Evolutionary conservation across 2,329 filamentous ascomycete genomes (phyloP).

Genomic region (Chaetomium globosum): DNA sequence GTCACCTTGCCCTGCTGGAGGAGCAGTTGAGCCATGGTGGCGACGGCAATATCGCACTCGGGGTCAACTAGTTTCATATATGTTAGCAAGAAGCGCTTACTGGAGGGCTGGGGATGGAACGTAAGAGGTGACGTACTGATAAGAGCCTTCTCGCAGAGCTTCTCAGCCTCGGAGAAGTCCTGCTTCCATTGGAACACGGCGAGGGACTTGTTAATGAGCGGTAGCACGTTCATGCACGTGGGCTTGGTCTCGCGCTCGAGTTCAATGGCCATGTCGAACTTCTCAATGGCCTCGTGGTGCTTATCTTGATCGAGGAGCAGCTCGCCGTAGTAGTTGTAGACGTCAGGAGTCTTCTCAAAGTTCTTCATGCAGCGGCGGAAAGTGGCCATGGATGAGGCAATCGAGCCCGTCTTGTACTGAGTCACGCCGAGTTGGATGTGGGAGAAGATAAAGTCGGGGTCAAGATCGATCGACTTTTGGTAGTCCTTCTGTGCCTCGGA

Average conservation of each 20-base stretch:
- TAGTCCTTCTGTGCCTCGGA: constrained; percentile 95
- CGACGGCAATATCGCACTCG: constrained; percentile 97
- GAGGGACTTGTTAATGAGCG: constrained; percentile 97
- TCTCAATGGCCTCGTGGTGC: constrained; percentile 91
- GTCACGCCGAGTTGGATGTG: constrained; percentile 99
- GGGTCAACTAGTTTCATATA: constrained; percentile 73
- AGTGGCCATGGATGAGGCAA: constrained; percentile 97
- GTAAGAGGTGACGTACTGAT: constrained; percentile 69
- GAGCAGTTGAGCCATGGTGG: constrained; percentile 96
- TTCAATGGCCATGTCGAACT: constrained; percentile 97
- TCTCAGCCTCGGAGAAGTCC: constrained; percentile 91
- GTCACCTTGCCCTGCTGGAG: constrained; percentile 97
- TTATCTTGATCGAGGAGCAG: constrained; percentile 95
- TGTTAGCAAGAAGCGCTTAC: constrained; percentile 17
- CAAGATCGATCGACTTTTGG: constrained; percentile 97
- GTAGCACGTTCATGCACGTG: constrained; percentile 94
- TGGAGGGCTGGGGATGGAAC: background rate
- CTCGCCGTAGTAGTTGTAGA: constrained; percentile 99
- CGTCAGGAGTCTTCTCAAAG: constrained; percentile 93
- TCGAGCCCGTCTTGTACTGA: constrained; percentile 99
- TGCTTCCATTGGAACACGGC: constrained; percentile 98
- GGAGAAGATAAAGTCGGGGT: constrained; percentile 96
- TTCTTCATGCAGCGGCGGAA: constrained; percentile 98
- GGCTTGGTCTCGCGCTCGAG: constrained; percentile 96
- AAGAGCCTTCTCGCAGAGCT: constrained; percentile 93